Base-by-base conservation (phyloP, 805 yeast genomes). In the Debaryomyces castellii region DNA sequence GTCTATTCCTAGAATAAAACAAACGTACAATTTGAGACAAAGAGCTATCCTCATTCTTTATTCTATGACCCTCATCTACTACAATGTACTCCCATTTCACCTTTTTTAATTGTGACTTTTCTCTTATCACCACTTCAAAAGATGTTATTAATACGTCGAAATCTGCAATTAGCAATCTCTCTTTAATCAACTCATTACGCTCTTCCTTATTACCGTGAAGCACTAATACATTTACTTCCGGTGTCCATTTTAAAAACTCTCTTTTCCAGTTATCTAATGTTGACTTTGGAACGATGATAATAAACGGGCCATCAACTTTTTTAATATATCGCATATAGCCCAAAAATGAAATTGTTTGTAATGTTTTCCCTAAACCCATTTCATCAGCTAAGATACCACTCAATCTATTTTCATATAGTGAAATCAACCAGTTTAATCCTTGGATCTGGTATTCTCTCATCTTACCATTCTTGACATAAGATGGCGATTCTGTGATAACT, bases 371-470 rank as follows among this genome's bases (percentile, higher is more conserved):
- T 34, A 92, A 75, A 2, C 99, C 99, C 99, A 94, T 92, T 64
- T 92, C 99, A 67, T 92, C 99, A 10, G 99, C 99, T 41, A 92
- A 70, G 39, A 92, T 94, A 17, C 99, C 99, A 8, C 96, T 86
- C 37, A 92, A 76, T 55, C 86, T 80, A 64, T 92, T 89, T 54
- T 91, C 96, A 62, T 90, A 88, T 28, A 92, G 67, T 0, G 95
- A 82, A 16, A 92, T 85, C 59, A 92, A 75, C 99, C 99, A 92
- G 66, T 94, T 94, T 42, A 92, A 76, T 41, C 99, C 99, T 60
- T 90, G 97, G 24, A 92, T 74, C 69, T 92, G 99, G 62, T 94
- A 92, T 59, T 89, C 96, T 55, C 99, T 78, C 55, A 94, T 71
- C 44, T 62, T 75, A 8, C 99, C 99, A 6, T 63, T 66, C 33